These are phyloP conservation scores for Oryza brachyantha DNA, from an alignment of 176 grass and related monocot genomes.

Conservation along the genomic window DNA sequence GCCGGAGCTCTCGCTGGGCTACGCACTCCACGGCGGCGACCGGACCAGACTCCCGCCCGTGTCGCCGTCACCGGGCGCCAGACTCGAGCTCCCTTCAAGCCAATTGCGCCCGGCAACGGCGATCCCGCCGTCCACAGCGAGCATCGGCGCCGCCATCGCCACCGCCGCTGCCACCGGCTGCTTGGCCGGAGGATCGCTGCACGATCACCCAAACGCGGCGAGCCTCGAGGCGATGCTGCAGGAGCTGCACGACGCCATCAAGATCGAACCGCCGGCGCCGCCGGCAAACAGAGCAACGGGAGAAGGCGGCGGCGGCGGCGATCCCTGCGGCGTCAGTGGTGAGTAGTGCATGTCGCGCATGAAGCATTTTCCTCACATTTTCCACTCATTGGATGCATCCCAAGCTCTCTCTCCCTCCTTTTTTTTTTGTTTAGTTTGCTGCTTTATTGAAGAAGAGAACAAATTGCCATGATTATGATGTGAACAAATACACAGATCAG, in stretches of 20 bases:
- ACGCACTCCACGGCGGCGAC: slow-evolving; percentile 4
- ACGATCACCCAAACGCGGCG: slow-evolving; percentile 12
- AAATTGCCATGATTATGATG: slow-evolving; percentile 43
- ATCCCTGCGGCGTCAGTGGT: slow-evolving; percentile 32
- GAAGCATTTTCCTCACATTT: slow-evolving; percentile 35
- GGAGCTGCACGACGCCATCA: slow-evolving; percentile 46
- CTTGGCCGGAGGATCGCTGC: not conserved
- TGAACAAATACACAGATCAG: slow-evolving; percentile 28
- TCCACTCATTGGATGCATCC: slow-evolving; percentile 34
- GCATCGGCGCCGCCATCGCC: not conserved
- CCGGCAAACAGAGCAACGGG: not conserved
- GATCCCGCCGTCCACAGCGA: not conserved
- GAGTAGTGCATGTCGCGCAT: slow-evolving; percentile 51
- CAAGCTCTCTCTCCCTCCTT: not conserved
- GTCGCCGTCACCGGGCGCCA: slow-evolving; percentile 2
- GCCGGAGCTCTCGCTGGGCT: slow-evolving; percentile 27
- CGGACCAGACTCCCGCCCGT: slow-evolving; percentile 21
- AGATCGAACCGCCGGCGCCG: slow-evolving; percentile 6
- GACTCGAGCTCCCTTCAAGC: slow-evolving; percentile 69
- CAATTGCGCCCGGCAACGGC: slow-evolving; percentile 37
- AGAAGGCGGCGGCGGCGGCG: not conserved
- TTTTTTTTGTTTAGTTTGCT: slow-evolving; percentile 3
- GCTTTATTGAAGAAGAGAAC: slow-evolving; percentile 41
- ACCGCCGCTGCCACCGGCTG: not conserved
- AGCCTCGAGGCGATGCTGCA: slow-evolving; percentile 55